phyloP scores from a whole-genome alignment of 495 filamentous ascomycete genomes.

The Pyronema domesticum region DNA sequence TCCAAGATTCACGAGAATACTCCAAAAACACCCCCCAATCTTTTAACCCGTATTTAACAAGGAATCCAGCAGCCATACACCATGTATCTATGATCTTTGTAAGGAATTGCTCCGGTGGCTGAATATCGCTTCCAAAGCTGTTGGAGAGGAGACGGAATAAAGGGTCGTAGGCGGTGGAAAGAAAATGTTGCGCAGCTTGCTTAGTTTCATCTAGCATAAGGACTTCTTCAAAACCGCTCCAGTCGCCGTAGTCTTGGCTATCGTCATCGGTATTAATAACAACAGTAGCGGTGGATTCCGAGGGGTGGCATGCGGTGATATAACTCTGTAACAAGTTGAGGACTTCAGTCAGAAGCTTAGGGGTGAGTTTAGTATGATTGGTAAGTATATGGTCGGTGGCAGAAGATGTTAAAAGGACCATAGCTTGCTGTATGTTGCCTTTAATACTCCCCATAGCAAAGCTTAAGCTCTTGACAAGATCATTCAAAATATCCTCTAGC shows the following conservation, averaged over 20 bases:
- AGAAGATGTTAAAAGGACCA: constrained; percentile 14
- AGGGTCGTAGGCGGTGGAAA: constrained; percentile 33
- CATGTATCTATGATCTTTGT: constrained; percentile 26
- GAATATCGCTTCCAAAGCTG: constrained; percentile 45
- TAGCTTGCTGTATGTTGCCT: constrained; percentile 10
- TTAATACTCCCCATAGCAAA: constrained; percentile 28
- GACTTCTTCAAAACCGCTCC: constrained; percentile 36
- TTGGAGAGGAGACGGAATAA: constrained; percentile 46
- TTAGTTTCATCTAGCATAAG: constrained; percentile 28
- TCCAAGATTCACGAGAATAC: constrained; percentile 43
- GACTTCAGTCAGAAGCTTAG: constrained; percentile 27
- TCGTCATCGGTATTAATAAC: constrained; percentile 34
- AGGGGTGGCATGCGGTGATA: constrained; percentile 26
- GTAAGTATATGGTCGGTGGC: constrained; percentile 28
- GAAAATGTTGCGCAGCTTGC: constrained; percentile 25
- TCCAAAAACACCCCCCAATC: constrained; percentile 43
- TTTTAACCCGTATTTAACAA: constrained; percentile 25
- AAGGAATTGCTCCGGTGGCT: constrained; percentile 41
- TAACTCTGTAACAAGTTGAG: constrained; percentile 29
- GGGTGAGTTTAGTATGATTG: constrained; percentile 25
- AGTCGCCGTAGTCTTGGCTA: constrained; percentile 61
- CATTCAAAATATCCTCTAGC: constrained; percentile 39
- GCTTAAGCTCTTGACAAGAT: constrained; percentile 30
- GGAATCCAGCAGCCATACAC: constrained; percentile 17
- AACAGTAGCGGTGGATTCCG: background rate